Evolutionary conservation across 2,329 filamentous ascomycete species (phyloP), one percentile per base, ranked within the genome.

Genomic region (Chalara sp.): DNA sequence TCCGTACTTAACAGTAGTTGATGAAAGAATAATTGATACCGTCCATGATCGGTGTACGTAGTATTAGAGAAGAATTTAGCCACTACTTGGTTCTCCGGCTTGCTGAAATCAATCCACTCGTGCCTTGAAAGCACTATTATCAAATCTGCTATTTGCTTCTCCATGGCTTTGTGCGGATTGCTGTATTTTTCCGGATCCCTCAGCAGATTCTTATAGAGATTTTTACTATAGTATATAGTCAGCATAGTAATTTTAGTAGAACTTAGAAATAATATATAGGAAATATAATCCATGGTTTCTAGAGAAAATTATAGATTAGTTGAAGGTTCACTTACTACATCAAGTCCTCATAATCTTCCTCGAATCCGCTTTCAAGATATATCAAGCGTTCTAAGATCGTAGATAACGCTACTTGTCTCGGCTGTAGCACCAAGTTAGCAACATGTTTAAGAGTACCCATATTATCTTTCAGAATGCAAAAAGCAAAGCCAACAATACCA

Each of bases 1-100:
- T 90, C 86, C 46, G 87, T 73, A 56, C 83, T 85, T 41, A 90
- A 75, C 3, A 90, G 72, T n/a, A 90, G 69, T 66, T 90, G 86
- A 63, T 88, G 84, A 65, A 87, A 89, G 69, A 90, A 89, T 30
- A 75, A 76, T 53, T 78, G 76, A 59, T 84, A 86, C 31, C 51
- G 51, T 32, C 60, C 61, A 44, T 76, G 71, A 57, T 84, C 82
- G 13, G 72, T 70, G 35, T 75, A 72, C 50, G 75, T 72, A 10
- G 75, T 74, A 58, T 84, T 79, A 55, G 83, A 83, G 53, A 89
- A 85, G 67, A 85, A 89, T 49, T 83, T 81, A 3, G 86, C 86
- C 29, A 84, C 80, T 28, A 89, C 82, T 61, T 90, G 86, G 60
- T 89, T 87, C 61, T 79, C 79, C 4, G 78, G 78, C 35, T 75